Base-by-base conservation (phyloP, 306 rosid genomes). In the Chamaecrista fasciculata region DNA sequence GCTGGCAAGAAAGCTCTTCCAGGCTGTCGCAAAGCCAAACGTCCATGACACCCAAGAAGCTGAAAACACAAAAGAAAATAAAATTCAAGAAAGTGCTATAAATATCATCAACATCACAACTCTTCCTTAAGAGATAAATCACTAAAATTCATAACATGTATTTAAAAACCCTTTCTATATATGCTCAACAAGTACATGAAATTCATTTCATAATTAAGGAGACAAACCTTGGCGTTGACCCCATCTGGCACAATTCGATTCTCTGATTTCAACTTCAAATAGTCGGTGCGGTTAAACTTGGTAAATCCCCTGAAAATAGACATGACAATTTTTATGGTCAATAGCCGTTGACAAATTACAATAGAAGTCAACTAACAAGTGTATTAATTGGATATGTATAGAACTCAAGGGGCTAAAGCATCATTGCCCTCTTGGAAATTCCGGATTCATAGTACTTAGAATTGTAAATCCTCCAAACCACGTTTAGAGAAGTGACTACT, bases 1-100 rank as follows among this genome's bases (percentile, higher is more conserved):
- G 85, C 84, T 10, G 78, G 26, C 11, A 86, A 74, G 65, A 91
- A 89, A 37, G 96, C 97, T 73, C 72, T 79, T 57, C 96, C 94
- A 15, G 97, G 97, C 31, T 56, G 33, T 34, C 96, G 97, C 34
- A 55, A 52, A 0, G 97, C 86, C 72, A 86, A 78, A 66, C 84
- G 87, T 62, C 94, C 97, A 67, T 91, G 96, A 80, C 96, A 82
- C 26, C 97, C 97, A 75, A 89, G 89, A 69, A 83, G 84, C 90
- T 90, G 80, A 81, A 81, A 63, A 18, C 1, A 5, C 1, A 62
- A 19, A 51, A n/a, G 1, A 65, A 4, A n/a, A 10, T 20, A 3
- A 44, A 19, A 67, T 28, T 58, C 61, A 70, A 28, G 11, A 23
- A 21, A 50, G 6, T 49, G 4, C 63, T 53, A 18, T 49, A 3